Evolutionary conservation across 441 rosid species (phyloP), one percentile per base, ranked within the genome.

Genomic region (Erodium texanum): DNA sequence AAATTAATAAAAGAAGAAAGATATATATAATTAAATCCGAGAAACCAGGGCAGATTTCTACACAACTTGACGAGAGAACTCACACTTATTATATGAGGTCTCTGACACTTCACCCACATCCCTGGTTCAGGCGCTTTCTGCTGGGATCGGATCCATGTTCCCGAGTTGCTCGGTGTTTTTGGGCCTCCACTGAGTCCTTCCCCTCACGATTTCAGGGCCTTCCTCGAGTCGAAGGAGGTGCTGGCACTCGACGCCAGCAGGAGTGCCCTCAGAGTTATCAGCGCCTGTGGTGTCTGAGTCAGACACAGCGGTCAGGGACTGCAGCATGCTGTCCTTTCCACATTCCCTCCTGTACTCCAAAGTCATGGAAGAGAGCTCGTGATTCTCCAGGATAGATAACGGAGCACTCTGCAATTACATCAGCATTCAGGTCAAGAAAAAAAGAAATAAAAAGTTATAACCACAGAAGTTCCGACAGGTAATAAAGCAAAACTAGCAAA

Each of bases 321-420:
- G 93, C 74, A 95, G 91, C 70, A 90, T 87, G 19, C 89, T 86
- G 87, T 92, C 97, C 81, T 73, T 88, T n/a, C 96, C 98, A 15
- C 99, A 95, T 76, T 95, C 99, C 84, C 96, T 88, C 73, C 97
- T 78, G 50, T 95, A 95, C 83, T 95, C 99, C 70, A 95, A 73
- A n/a, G 96, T 87, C 78, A 95, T 74, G 77, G 90, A 72, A 11
- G 84, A 80, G 48, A 95, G 97, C 82, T 89, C 86, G 66, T 84
- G 87, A 50, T 74, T 82, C 94, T 95, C 99, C 81, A 90, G 79
- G 65, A 95, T 81, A 62, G 84, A 76, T 70, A 73, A 82, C 0
- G 99, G 99, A 79, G 97, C 93, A 81, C 99, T 87, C 95, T 89
- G 91, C 75, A 77, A 66, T 62, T 68, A 71, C n/a, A n/a, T 22